phyloP scores from a whole-genome alignment of 2,329 filamentous ascomycete species.

The Arthrobotrys conoides region DNA sequence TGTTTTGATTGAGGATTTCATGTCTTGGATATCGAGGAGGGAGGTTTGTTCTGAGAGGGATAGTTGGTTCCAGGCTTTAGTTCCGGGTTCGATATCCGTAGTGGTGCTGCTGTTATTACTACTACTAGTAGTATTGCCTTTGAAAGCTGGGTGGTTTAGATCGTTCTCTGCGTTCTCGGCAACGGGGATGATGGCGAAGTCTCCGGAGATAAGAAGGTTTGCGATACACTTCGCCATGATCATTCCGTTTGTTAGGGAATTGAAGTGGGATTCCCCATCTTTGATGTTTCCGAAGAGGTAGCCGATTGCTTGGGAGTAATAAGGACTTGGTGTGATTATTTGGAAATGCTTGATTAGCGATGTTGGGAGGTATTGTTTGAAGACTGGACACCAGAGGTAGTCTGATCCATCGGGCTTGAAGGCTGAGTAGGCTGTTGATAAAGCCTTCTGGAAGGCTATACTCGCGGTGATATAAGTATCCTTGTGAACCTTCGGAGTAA shows the following conservation, averaged over 20 bases:
- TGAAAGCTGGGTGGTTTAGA: background rate
- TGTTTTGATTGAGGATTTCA: background rate
- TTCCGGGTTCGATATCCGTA: background rate
- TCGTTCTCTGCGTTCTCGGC: background rate
- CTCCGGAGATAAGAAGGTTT: conserved; percentile 10
- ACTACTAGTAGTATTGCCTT: too few species aligned
- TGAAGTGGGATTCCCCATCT: conserved; percentile 29
- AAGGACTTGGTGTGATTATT: conserved; percentile 35
- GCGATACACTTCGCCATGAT: conserved; percentile 48
- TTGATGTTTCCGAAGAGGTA: conserved; percentile 38
- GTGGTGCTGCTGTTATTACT: too few species aligned
- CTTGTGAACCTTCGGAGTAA: background rate
- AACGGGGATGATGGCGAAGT: conserved; percentile 44
- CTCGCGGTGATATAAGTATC: background rate
- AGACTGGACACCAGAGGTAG: conserved; percentile 51
- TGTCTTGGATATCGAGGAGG: conserved; percentile 11
- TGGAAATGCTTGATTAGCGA: conserved; percentile 25
- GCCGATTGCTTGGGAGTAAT: conserved; percentile 20
- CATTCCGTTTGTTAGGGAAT: conserved; percentile 39
- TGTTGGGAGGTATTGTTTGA: conserved; percentile 50
- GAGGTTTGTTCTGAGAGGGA: conserved; percentile 3
- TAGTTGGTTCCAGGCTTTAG: background rate
- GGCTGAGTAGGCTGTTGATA: conserved; percentile 33
- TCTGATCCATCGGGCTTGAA: background rate
- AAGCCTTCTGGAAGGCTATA: conserved; percentile 12